phyloP scores from a whole-genome alignment of 2,329 filamentous ascomycete species.

The Colletotrichum theobromicola region DNA sequence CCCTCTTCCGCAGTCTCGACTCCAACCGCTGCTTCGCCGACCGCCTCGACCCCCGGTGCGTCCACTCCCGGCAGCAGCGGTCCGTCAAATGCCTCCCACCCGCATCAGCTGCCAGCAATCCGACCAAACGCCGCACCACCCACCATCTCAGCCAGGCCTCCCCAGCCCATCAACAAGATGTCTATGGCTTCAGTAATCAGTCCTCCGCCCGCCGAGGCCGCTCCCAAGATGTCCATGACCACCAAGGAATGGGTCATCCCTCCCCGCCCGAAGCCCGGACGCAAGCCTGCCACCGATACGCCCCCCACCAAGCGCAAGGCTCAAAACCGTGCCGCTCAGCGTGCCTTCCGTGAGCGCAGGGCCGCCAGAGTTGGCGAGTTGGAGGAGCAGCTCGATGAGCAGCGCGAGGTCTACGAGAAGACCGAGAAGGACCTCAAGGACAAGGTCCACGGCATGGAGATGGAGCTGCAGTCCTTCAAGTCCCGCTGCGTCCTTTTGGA shows the following conservation, averaged over 20 bases:
- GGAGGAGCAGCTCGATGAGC: slow-evolving; percentile 69
- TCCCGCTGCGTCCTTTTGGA: slow-evolving; percentile 67
- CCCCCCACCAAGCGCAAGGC: slow-evolving; percentile 92
- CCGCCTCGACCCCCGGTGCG: slow-evolving; percentile 6
- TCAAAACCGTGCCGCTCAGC: slow-evolving; percentile 91
- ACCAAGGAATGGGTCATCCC: slow-evolving; percentile 88
- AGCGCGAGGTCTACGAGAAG: slow-evolving; percentile 62
- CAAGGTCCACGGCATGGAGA: slow-evolving; percentile 64
- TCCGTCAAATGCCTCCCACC: slow-evolving; percentile 20
- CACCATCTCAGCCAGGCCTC: slow-evolving; percentile 31
- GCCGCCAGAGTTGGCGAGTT: slow-evolving; percentile 83
- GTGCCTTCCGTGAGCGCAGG: slow-evolving; percentile 86
- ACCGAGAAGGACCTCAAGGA: slow-evolving; percentile 61
- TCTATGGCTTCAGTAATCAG: slow-evolving; percentile 54
- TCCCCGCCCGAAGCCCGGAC: slow-evolving; percentile 84
- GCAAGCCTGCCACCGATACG: slow-evolving; percentile 93
- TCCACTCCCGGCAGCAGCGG: slow-evolving; percentile 10
- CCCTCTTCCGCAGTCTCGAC: slow-evolving; percentile 15
- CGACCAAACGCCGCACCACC: slow-evolving; percentile 27
- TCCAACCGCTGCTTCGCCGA: slow-evolving; percentile 7
- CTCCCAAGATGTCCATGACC: slow-evolving; percentile 66
- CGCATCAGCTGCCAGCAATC: slow-evolving; percentile 20
- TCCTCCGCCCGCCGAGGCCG: slow-evolving; percentile 41
- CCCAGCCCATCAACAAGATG: slow-evolving; percentile 43
- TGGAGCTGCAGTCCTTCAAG: slow-evolving; percentile 70